Evolutionary conservation across 2,329 filamentous ascomycete genomes (phyloP).

Genomic region (Pseudogymnoascus sp.): DNA sequence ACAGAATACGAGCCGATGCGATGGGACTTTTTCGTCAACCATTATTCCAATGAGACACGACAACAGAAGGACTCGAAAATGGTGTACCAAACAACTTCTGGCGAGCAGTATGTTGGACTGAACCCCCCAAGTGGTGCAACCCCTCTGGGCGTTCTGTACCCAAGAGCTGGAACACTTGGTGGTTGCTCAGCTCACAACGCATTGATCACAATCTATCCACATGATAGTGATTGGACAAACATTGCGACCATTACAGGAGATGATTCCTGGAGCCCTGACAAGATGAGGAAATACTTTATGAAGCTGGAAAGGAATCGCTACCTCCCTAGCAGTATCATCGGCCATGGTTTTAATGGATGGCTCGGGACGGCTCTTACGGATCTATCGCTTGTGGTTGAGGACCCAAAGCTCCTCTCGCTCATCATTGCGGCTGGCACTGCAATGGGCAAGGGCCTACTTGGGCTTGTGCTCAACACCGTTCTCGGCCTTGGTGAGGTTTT

Average conservation of each 20-base stretch:
- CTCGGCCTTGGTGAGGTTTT: slow-evolving; percentile 12
- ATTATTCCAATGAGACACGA: slow-evolving; percentile 38
- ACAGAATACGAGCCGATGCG: slow-evolving; percentile 38
- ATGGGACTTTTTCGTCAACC: slow-evolving; percentile 47
- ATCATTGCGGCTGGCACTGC: slow-evolving; percentile 15
- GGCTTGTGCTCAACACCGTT: slow-evolving; percentile 8
- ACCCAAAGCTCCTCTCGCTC: slow-evolving; percentile 13
- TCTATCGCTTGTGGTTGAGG: slow-evolving; percentile 12
- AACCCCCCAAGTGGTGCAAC: slow-evolving; percentile 17
- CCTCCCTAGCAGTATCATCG: slow-evolving; percentile 11
- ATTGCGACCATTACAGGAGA: slow-evolving; percentile 15
- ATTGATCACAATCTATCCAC: slow-evolving; percentile 13
- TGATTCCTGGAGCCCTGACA: slow-evolving; percentile 11
- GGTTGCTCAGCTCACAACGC: slow-evolving; percentile 18
- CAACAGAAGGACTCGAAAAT: slow-evolving; percentile 41
- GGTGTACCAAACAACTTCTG: slow-evolving; percentile 31
- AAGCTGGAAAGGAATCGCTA: slow-evolving; percentile 11
- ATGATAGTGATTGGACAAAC: slow-evolving; percentile 15
- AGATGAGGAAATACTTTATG: slow-evolving; percentile 12
- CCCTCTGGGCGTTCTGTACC: slow-evolving; percentile 20
- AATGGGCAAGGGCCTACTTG: slow-evolving; percentile 12
- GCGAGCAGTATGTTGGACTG: slow-evolving; percentile 17
- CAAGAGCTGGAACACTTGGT: slow-evolving; percentile 22
- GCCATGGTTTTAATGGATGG: slow-evolving; percentile 16
- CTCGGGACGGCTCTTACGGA: slow-evolving; percentile 18